Evolutionary conservation across 2,329 filamentous ascomycete species (phyloP), one percentile per base, ranked within the genome.

Genomic region (Cryphonectria nitschkei): DNA sequence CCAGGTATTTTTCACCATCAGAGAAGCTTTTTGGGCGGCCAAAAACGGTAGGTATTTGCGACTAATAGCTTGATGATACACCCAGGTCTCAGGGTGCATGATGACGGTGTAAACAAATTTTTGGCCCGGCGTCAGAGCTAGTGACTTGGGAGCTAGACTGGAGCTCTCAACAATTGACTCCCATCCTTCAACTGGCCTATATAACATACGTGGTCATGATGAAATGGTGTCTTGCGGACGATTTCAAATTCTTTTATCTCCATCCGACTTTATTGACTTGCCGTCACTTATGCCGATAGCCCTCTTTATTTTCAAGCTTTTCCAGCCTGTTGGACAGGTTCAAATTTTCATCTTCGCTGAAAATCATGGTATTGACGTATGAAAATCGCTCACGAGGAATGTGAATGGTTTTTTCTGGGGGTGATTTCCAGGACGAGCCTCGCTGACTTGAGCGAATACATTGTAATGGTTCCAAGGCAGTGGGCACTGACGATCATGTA

Each of bases 311-410:
- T 2, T 32, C 14, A 32, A 58, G 29, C 6, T 26, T 34, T 32
- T n/a, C 14, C 32, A 39, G 77, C 79, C 80, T 79, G 78, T 56
- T 19, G n/a, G 39, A 41, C 22, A 67, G 54, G 13, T 6, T 8
- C 3, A 67, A 50, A 13, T 54, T 32, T 41, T 56, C 79, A 77
- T 76, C 78, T 78, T 77, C 77, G 77, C 80, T 80, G 75, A 78
- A 79, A 79, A 68, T 71, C 74, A 75, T 71, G 72, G 70, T 74
- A 76, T 73, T 71, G 54, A 64, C 58, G 75, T 75, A 73, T 74
- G 71, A 77, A 77, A 78, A 72, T 69, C 65, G 63, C 68, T 71
- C 61, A 68, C 56, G 11, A 66, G 19, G 46, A 58, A 60, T 68
- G 67, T 56, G 69, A 64, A 67, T 69, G 69, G 52, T 68, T 39